Evolutionary conservation across 2,329 filamentous ascomycete genomes (phyloP).

Genomic region (Tolypocladium ovalisporum): DNA sequence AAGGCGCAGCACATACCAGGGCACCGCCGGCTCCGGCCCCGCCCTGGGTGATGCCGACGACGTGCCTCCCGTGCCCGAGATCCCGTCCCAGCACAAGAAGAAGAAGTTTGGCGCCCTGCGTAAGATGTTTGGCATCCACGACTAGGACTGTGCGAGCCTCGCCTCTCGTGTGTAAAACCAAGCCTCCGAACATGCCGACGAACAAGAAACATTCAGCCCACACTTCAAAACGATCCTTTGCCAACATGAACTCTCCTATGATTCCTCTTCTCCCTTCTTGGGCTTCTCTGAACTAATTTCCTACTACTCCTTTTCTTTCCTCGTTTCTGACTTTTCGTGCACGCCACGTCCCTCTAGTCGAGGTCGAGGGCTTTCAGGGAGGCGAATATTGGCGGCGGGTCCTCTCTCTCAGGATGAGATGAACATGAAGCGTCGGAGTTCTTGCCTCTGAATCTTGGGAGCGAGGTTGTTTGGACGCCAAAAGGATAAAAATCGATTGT

Average conservation of each 20-base stretch:
- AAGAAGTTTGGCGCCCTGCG: constrained; percentile 61
- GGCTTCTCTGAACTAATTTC: not conserved
- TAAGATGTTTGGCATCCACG: constrained; percentile 48
- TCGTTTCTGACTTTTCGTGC: not conserved
- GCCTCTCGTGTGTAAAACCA: not conserved
- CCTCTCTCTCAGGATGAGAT: not conserved
- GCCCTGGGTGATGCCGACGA: constrained; percentile 6
- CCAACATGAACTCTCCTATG: too few species aligned
- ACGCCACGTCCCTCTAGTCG: not conserved
- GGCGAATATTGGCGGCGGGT: not conserved
- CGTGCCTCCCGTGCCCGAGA: constrained; percentile 1
- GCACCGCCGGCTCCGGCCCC: constrained; percentile 10
- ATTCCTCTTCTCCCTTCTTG: too few species aligned
- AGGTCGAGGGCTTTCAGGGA: not conserved
- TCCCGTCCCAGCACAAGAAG: constrained; percentile 27
- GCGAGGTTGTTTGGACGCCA: not conserved
- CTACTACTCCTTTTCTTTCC: not conserved
- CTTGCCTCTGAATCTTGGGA: not conserved
- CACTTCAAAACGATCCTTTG: not conserved
- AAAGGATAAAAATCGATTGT: not conserved
- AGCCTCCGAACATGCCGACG: not conserved
- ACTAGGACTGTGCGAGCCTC: constrained; percentile 18
- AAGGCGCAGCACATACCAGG: constrained; percentile 26
- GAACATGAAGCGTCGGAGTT: not conserved
- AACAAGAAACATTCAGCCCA: not conserved